These are phyloP conservation scores for Aspergillus calidoustus DNA, from an alignment of 2,329 filamentous ascomycete species.

Conservation along the genomic window DNA sequence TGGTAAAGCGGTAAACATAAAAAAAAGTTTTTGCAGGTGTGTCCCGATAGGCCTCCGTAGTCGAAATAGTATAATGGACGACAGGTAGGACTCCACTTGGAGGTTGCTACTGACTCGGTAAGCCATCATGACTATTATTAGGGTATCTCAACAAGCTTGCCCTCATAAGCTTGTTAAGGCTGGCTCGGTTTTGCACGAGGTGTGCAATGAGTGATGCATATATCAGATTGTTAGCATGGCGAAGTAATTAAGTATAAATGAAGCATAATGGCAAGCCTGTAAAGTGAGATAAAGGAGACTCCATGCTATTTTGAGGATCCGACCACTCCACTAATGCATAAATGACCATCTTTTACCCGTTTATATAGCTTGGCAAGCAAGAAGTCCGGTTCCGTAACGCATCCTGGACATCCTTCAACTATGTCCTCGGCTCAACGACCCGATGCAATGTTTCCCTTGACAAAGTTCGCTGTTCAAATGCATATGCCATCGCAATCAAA, in stretches of 20 bases:
- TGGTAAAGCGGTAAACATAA: no score
- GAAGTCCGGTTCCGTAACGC: neutral
- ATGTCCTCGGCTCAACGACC: constrained; percentile 54
- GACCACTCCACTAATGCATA: neutral
- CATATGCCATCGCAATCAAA: constrained; percentile 69
- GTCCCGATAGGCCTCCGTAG: no score
- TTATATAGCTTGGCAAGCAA: neutral
- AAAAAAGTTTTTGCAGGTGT: no score
- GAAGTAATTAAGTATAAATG: neutral
- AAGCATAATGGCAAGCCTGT: neutral
- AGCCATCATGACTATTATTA: no score
- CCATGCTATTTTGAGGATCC: no score
- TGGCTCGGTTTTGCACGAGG: neutral
- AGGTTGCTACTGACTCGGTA: no score
- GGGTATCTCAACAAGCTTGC: no score
- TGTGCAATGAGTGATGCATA: neutral
- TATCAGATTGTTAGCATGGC: neutral
- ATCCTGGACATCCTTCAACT: constrained; percentile 36
- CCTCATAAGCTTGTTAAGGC: no score
- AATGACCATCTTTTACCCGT: neutral
- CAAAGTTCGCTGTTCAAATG: constrained; percentile 66
- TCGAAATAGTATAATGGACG: no score
- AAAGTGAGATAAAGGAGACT: neutral
- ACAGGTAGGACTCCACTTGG: no score
- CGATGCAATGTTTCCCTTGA: constrained; percentile 54